Evolutionary conservation across 495 filamentous ascomycete species (phyloP), one percentile per base, ranked within the genome.

Genomic region (Penicillium lividum): DNA sequence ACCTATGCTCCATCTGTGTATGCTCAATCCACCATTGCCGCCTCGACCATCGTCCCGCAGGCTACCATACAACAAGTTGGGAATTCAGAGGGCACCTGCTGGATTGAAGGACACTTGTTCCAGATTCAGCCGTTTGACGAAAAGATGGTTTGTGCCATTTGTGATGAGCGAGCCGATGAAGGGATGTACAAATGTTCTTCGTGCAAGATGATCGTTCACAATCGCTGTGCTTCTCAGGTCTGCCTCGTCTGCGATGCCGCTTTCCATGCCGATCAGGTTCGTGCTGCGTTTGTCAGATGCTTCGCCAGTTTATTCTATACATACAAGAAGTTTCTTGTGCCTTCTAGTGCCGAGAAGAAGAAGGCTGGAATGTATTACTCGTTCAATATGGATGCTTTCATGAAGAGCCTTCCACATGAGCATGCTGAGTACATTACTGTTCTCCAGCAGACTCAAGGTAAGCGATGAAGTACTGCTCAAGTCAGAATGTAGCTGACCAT

Each of bases 1-100:
- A 88, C 86, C 4, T 98, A 98, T 75, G 93, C 94, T 3, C 93
- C 94, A 2, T 97, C 93, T 3, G 91, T 93, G 3, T 98, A 97
- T 73, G 94, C 94, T 3, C 91, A 93, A 65, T 97, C 93, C 15
- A 98, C 94, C 9, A 81, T 98, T n/a, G 94, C 94, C 31, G 94
- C 94, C n/a, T 96, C 92, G 13, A 98, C 94, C 0, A 87, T 98
- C 65, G 96, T 98, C 84, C 93, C 94, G 11, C 91, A 92, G 68
- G 84, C 95, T 74, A 78, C 91, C 48, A 78, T 90, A 60, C 92
- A 96, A 67, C 91, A 90, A 3, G 89, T 96, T 7, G 79, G 83
- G 36, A 95, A 96, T 65, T 90, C 89, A 3, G 91, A 96, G 38
- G 93, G 85, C 33, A 92, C 84, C 4, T 85, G 87, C 58, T 98